Evolutionary conservation across 148 eudicot genomes (phyloP).

Genomic region (Dianthus caryophyllus): DNA sequence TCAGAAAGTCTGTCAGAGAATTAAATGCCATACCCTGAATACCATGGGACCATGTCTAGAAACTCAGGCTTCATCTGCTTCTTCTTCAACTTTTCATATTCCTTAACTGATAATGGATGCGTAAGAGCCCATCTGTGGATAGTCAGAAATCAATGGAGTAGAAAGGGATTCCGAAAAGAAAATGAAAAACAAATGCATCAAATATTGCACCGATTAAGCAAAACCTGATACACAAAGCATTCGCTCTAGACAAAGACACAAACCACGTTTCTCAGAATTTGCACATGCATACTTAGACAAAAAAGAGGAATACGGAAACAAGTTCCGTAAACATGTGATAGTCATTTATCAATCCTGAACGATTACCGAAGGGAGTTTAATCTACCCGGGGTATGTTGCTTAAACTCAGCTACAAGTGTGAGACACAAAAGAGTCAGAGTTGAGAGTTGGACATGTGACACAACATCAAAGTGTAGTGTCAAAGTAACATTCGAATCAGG

Average conservation of each 20-base stretch:
- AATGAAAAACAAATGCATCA: background rate
- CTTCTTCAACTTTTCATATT: constrained; percentile 63
- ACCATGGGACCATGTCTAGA: constrained; percentile 99
- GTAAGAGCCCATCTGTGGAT: constrained; percentile 97
- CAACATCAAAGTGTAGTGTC: too few relatives aligned
- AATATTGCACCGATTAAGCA: background rate
- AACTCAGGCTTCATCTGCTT: constrained; percentile 81
- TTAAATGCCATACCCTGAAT: constrained; percentile 72
- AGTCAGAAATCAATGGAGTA: constrained; percentile 19
- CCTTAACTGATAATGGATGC: constrained; percentile 77
- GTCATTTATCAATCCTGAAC: background rate
- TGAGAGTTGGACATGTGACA: too few relatives aligned
- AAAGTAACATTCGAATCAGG: too few relatives aligned
- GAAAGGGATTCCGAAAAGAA: constrained; percentile 13
- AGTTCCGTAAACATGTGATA: background rate
- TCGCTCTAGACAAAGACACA: background rate
- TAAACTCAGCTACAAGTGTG: too few relatives aligned
- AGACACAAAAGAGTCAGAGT: too few relatives aligned
- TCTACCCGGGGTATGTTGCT: too few relatives aligned
- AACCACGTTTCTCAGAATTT: background rate
- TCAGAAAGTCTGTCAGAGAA: constrained; percentile 3
- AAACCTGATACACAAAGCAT: background rate
- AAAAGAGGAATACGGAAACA: background rate
- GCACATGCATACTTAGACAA: background rate
- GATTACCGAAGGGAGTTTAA: background rate